Evolutionary conservation across 1,139 yeast genomes (phyloP).

Genomic region (Yamadazyma epiphylla): DNA sequence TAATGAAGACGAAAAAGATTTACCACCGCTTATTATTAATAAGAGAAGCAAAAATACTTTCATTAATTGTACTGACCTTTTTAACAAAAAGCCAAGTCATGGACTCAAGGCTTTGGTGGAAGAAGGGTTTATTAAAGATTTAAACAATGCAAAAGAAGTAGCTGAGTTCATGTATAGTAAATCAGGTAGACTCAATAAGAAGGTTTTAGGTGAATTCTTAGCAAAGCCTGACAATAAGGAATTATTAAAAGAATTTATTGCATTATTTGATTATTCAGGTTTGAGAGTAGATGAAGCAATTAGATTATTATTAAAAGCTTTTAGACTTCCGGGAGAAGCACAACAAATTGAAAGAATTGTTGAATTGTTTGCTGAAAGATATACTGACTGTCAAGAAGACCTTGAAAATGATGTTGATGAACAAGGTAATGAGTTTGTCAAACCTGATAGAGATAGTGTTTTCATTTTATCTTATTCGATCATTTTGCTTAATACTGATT

Average conservation of each 20-base stretch:
- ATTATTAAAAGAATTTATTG: constrained; percentile 62
- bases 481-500: constrained; percentile 74
- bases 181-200: constrained; percentile 80
- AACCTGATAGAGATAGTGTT: constrained; percentile 71
- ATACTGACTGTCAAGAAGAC: constrained; percentile 52
- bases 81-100: constrained; percentile 73
- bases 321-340: constrained; percentile 95
- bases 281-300: constrained; percentile 91
- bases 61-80: constrained; percentile 65
- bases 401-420: constrained; percentile 17
- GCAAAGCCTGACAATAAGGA: constrained; percentile 70
- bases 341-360: constrained; percentile 93
- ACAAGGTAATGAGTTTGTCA: constrained; percentile 37
- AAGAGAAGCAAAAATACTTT: constrained; percentile 69
- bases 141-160: constrained; percentile 52
- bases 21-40: constrained; percentile 34
- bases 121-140: constrained; percentile 60
- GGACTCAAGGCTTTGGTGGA: constrained; percentile 65
- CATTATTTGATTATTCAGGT: constrained; percentile 68
- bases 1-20: constrained; percentile 13
- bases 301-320: constrained; percentile 73
- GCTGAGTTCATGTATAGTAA: constrained; percentile 76
- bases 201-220: constrained; percentile 78
- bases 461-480: constrained; percentile 72
- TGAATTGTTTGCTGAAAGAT: constrained; percentile 79